These are phyloP conservation scores for Cucumis cinereus DNA, from an alignment of 306 rosid species.

Conservation along the genomic window DNA sequence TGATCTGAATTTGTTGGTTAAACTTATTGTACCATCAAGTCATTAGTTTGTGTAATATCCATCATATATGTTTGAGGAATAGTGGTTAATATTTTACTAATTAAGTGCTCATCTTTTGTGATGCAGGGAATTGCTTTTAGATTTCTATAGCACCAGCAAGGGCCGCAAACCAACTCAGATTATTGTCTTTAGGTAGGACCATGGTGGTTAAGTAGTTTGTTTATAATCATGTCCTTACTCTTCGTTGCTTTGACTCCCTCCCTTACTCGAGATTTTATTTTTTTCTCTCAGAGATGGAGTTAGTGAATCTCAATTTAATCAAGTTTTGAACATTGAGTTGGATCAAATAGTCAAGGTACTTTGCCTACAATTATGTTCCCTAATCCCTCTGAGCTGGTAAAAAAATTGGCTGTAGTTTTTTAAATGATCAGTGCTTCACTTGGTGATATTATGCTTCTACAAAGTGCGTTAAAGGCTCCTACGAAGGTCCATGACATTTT, in stretches of 20 bases:
- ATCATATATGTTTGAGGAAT: not conserved
- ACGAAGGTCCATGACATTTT: not conserved
- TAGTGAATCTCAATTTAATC: constrained; percentile 79
- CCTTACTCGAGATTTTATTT: constrained; percentile 11
- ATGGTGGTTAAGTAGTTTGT: not conserved
- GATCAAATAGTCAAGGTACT: constrained; percentile 75
- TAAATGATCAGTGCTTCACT: not conserved
- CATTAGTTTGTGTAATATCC: not conserved
- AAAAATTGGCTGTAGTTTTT: not conserved
- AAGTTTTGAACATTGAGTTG: constrained; percentile 76
- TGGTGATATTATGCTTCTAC: not conserved
- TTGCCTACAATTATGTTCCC: constrained; percentile 1
- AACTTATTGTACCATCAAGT: not conserved
- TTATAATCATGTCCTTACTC: not conserved
- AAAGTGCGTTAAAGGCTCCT: not conserved
- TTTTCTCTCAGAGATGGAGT: constrained; percentile 70
- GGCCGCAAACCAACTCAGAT: constrained; percentile 65
- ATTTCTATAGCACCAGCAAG: constrained; percentile 59
- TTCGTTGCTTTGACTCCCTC: not conserved
- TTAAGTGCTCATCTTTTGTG: not conserved
- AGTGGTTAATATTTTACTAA: not conserved
- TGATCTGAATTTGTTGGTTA: not conserved
- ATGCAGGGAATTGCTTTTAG: constrained; percentile 83
- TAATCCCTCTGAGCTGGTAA: not conserved
- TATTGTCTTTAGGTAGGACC: constrained; percentile 70